These are phyloP conservation scores for Podospora appendiculata DNA, from an alignment of 495 filamentous ascomycete species.

Conservation along the genomic window DNA sequence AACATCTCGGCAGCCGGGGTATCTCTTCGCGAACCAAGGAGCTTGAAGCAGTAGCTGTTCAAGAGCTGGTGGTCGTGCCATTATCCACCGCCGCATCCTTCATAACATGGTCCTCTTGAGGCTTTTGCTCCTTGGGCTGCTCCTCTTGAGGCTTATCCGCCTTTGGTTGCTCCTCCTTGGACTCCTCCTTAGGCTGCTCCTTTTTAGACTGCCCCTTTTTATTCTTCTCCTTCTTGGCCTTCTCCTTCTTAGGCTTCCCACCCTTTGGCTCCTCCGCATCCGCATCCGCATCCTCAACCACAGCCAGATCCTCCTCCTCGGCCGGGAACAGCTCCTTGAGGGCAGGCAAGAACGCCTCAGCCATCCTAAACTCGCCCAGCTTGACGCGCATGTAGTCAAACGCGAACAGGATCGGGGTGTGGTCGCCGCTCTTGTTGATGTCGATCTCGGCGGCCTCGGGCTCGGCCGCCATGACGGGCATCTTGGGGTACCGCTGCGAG, in stretches of 20 bases:
- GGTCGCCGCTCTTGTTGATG: neutral
- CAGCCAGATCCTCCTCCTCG: neutral
- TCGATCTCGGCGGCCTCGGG: neutral
- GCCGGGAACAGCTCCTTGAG: constrained; percentile 58
- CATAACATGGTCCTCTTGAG: no score
- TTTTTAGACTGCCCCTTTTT: no score
- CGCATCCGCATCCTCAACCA: neutral
- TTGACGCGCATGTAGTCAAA: constrained; percentile 87
- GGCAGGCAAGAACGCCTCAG: constrained; percentile 68
- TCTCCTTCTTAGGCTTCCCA: neutral
- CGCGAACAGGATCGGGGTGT: constrained; percentile 57
- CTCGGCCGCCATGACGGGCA: constrained; percentile 46
- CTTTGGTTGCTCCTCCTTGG: no score
- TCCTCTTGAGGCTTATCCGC: no score
- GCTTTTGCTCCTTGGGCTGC: no score
- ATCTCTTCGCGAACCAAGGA: no score
- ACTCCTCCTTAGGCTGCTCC: no score
- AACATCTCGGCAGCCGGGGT: no score
- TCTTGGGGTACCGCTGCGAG: constrained; percentile 88
- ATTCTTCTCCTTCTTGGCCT: neutral
- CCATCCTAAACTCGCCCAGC: constrained; percentile 68
- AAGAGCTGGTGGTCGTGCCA: no score
- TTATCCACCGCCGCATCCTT: no score
- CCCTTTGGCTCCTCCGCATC: neutral
- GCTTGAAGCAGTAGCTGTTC: no score